Evolutionary conservation across 2,329 filamentous ascomycete species (phyloP).

Genomic region (Colletotrichum echinochloae): DNA sequence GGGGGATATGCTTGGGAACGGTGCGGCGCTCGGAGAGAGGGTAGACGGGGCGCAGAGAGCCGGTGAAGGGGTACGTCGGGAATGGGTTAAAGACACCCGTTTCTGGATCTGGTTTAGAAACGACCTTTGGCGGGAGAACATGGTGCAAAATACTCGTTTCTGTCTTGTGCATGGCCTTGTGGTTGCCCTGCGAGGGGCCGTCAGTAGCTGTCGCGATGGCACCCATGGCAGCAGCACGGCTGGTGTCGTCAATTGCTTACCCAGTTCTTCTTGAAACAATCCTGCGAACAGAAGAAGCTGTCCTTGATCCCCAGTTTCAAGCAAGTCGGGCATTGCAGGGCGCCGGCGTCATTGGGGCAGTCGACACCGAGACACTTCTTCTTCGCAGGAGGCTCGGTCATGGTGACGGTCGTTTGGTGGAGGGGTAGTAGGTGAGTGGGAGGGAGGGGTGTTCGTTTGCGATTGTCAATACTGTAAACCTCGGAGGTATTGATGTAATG

Average conservation of each 20-base stretch:
- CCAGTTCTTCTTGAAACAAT: constrained; percentile 99
- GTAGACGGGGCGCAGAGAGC: constrained; percentile 86
- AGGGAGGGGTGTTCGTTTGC: background rate
- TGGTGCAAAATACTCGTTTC: constrained; percentile 80
- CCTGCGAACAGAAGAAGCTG: constrained; percentile 97
- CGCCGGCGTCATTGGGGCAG: constrained; percentile 87
- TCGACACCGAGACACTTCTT: constrained; percentile 84
- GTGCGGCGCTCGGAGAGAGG: constrained; percentile 79
- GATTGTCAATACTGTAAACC: background rate
- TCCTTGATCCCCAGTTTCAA: constrained; percentile 88
- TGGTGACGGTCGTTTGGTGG: constrained; percentile 46
- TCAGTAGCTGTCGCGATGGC: constrained; percentile 36
- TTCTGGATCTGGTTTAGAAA: constrained; percentile 92
- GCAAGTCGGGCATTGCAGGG: constrained; percentile 94
- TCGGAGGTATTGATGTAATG: background rate
- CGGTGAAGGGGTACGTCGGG: constrained; percentile 86
- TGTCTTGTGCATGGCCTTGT: constrained; percentile 88
- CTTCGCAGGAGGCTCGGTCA: constrained; percentile 65
- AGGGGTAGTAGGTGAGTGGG: background rate
- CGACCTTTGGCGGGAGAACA: constrained; percentile 80
- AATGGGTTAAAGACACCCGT: constrained; percentile 94
- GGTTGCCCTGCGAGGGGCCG: constrained; percentile 69
- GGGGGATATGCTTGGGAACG: constrained; percentile 82
- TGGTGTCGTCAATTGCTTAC: constrained; percentile 63
- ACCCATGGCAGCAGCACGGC: background rate